Conservation (phyloP, 2,329 filamentous ascomycete genomes). For the Magnaporthiopsis incrustans region DNA sequence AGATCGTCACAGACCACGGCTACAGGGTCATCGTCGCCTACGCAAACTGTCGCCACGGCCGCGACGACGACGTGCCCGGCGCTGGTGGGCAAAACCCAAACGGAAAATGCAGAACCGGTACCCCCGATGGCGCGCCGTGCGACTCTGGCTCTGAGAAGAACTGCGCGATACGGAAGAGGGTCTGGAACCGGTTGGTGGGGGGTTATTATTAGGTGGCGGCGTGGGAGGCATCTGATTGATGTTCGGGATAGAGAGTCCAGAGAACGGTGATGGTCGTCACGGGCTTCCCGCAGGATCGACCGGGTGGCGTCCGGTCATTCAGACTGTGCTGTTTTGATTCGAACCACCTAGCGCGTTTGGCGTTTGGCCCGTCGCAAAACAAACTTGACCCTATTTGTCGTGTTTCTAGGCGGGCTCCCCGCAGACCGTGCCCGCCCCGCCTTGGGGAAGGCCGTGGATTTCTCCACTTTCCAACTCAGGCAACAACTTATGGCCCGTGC, state of each 20-base stretch:
- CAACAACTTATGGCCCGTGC: no score
- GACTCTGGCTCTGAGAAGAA: not conserved
- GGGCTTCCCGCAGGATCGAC: no score
- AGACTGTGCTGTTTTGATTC: no score
- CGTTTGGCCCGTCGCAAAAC: no score
- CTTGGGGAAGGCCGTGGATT: no score
- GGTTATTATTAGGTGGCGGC: not conserved
- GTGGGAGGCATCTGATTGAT: not conserved
- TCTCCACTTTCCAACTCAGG: no score
- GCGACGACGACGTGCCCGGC: not conserved
- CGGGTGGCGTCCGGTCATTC: no score
- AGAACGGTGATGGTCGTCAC: no score
- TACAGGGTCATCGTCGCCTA: slow-evolving; percentile 1
- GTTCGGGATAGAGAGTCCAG: not conserved
- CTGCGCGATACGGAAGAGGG: not conserved
- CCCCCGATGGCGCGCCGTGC: not conserved
- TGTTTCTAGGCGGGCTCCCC: no score
- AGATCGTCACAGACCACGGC: not conserved
- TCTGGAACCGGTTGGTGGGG: not conserved
- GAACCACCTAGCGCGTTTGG: no score
- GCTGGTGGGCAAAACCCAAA: not conserved
- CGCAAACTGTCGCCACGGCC: not conserved
- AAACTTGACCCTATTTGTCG: no score
- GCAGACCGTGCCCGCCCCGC: no score
- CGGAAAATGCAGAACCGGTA: not conserved